Percentiles rank a stretch among this genome's conserved stretches.
Evolutionary conservation across 169 alveolate genomes (phyloP).

Genomic region (Neospora caninum): DNA sequence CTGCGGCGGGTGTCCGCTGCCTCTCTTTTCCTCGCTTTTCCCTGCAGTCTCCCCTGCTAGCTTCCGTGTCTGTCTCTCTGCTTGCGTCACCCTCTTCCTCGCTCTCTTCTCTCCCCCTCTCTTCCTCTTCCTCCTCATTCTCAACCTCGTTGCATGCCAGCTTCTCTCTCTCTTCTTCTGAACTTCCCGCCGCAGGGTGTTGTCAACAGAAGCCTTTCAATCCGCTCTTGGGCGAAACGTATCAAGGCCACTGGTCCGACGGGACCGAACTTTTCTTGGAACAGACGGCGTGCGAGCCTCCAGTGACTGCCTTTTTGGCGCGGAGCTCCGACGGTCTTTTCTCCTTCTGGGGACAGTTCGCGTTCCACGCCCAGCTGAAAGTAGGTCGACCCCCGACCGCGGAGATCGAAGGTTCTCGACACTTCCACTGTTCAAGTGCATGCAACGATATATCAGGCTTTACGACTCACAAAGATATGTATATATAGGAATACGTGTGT

Average conservation of each 20-base stretch:
- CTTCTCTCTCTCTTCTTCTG: background rate
- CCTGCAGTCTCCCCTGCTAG: too few relatives aligned
- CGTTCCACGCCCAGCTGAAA: background rate
- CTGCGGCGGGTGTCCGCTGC: too few relatives aligned
- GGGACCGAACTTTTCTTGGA: background rate
- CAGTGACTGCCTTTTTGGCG: background rate
- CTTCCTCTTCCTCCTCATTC: background rate
- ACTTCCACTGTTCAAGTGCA: too few relatives aligned
- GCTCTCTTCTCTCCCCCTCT: too few relatives aligned
- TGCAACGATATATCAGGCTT: too few relatives aligned
- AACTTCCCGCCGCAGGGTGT: background rate
- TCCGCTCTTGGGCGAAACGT: slow-evolving; percentile 30
- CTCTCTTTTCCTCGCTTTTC: too few relatives aligned
- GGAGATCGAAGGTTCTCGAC: too few relatives aligned
- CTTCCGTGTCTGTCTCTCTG: too few relatives aligned
- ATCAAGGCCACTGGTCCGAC: slow-evolving; percentile 15
- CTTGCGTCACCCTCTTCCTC: too few relatives aligned
- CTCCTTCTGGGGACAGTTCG: background rate
- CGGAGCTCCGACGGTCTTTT: background rate
- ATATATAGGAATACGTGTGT: too few relatives aligned
- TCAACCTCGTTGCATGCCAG: background rate
- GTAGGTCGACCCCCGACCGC: background rate
- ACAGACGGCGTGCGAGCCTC: background rate
- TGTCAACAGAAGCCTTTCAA: background rate
- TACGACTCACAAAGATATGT: too few relatives aligned